A percentile compares a stretch with the other conserved stretches of the same genome.
These are phyloP conservation scores for Botrytis galanthina DNA, from an alignment of 2,329 filamentous ascomycete genomes.

Conservation along the genomic window DNA sequence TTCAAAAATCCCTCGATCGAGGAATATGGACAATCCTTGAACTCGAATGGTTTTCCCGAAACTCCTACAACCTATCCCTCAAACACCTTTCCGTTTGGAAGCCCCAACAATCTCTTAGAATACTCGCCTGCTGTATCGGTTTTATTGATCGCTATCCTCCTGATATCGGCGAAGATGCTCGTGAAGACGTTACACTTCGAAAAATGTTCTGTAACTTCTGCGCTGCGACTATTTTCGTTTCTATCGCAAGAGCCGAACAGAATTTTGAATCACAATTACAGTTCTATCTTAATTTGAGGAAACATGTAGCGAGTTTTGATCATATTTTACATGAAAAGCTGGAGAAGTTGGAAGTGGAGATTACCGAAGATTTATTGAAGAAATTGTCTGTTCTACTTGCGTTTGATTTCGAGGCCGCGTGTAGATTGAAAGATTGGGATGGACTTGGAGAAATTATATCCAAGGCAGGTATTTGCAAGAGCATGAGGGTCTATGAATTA, in stretches of 20 bases:
- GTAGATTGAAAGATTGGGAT: slow-evolving; percentile 66
- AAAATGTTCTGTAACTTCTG: slow-evolving; percentile 71
- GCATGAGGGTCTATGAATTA: slow-evolving; percentile 52
- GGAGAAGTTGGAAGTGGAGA: slow-evolving; percentile 44
- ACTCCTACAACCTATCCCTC: slow-evolving; percentile 74
- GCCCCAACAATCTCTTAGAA: slow-evolving; percentile 51
- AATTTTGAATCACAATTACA: slow-evolving; percentile 52
- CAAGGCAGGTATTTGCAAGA: slow-evolving; percentile 46
- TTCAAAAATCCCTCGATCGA: slow-evolving; percentile 43
- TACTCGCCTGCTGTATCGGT: slow-evolving; percentile 54
- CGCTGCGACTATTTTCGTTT: slow-evolving; percentile 50
- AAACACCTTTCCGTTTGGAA: slow-evolving; percentile 57
- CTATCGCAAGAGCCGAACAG: slow-evolving; percentile 53
- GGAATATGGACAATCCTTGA: slow-evolving; percentile 59
- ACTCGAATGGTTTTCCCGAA: slow-evolving; percentile 80
- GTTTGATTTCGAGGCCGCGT: slow-evolving; percentile 76
- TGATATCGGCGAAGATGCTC: slow-evolving; percentile 44
- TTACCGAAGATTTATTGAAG: slow-evolving; percentile 51
- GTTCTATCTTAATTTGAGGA: slow-evolving; percentile 59
- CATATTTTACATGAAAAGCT: slow-evolving; percentile 43
- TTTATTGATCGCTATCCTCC: slow-evolving; percentile 53
- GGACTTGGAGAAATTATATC: slow-evolving; percentile 60
- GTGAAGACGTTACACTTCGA: slow-evolving; percentile 55
- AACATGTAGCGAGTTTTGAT: slow-evolving; percentile 61
- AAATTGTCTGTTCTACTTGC: slow-evolving; percentile 68